A percentile compares a stretch with the other conserved stretches of the same genome.
phyloP scores from a whole-genome alignment of 2,329 filamentous ascomycete species.

The Fusarium nisikadoi region DNA sequence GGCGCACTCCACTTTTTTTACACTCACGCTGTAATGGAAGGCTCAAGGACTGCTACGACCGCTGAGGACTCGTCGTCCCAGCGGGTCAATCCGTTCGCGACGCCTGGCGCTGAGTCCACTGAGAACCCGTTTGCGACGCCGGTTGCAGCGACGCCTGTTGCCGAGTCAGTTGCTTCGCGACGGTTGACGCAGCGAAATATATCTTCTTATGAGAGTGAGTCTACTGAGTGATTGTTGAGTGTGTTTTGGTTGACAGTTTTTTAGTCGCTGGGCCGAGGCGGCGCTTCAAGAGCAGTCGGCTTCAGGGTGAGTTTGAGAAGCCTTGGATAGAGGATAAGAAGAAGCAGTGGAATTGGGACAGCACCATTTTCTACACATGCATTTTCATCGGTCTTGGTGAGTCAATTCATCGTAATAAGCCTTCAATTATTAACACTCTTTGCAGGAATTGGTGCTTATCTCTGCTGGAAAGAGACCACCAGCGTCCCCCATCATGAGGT shows the following conservation, averaged over 20 bases:
- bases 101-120: conserved; percentile 21
- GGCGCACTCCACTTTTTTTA: conserved; percentile 21
- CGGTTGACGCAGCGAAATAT: conserved; percentile 13
- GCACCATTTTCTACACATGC: conserved; percentile 43
- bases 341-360: conserved; percentile 42
- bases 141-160: conserved; percentile 31
- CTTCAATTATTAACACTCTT: not conserved
- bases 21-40: conserved; percentile 25
- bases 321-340: conserved; percentile 40
- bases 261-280: conserved; percentile 44
- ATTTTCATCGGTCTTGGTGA: conserved; percentile 38
- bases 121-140: conserved; percentile 40
- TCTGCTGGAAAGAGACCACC: conserved; percentile 35
- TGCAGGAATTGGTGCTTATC: conserved; percentile 30
- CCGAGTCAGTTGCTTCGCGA: conserved; percentile 28
- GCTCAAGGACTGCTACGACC: conserved; percentile 24
- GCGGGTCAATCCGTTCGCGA: conserved; percentile 22
- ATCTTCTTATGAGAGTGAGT: conserved; percentile 34
- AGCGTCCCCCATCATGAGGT: conserved; percentile 36
- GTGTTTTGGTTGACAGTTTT: not conserved
- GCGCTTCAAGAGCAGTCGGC: conserved; percentile 42
- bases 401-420: accelerated
- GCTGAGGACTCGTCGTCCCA: conserved; percentile 13
- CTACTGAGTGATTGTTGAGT: accelerated
- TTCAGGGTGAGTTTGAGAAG: conserved; percentile 42